Conservation (phyloP, 2,329 filamentous ascomycete genomes). For the Westerdykella sp. region DNA sequence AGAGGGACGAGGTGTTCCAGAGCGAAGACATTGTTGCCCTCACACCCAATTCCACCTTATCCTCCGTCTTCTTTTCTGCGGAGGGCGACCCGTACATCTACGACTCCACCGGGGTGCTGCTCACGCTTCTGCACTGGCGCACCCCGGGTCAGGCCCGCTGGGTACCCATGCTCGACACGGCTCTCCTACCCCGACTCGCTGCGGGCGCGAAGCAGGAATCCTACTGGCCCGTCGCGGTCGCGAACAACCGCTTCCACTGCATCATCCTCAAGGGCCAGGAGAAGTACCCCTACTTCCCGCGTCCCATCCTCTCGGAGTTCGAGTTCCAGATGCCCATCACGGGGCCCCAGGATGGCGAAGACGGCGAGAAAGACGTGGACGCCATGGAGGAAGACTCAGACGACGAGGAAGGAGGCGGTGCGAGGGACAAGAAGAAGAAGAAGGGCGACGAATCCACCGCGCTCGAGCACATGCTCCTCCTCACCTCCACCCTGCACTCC, state of each 20-base stretch:
- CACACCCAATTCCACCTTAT: constrained; percentile 64
- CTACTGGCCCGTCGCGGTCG: constrained; percentile 94
- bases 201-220: constrained; percentile 79
- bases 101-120: constrained; percentile 80
- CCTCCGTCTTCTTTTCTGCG: constrained; percentile 86
- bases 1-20: constrained; percentile 88
- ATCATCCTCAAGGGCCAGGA: constrained; percentile 98
- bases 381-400: constrained; percentile 27
- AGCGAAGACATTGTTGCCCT: constrained; percentile 88
- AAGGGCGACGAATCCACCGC: constrained; percentile 48
- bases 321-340: constrained; percentile 80
- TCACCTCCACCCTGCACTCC: constrained; percentile 63
- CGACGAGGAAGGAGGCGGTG: constrained; percentile 23
- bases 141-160: constrained; percentile 77
- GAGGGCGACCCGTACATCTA: constrained; percentile 95
- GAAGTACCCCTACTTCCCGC: constrained; percentile 81
- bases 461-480: constrained; percentile 77
- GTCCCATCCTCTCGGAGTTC: constrained; percentile 85
- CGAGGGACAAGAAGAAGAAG: constrained; percentile 10
- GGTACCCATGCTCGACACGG: constrained; percentile 90
- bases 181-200: constrained; percentile 70
- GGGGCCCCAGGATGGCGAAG: constrained; percentile 32
- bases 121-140: constrained; percentile 88
- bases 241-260: constrained; percentile 89
- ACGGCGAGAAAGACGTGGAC: constrained; percentile 28